phyloP scores from a whole-genome alignment of 768 basidiomycete genomes.

The Terana coerulea region DNA sequence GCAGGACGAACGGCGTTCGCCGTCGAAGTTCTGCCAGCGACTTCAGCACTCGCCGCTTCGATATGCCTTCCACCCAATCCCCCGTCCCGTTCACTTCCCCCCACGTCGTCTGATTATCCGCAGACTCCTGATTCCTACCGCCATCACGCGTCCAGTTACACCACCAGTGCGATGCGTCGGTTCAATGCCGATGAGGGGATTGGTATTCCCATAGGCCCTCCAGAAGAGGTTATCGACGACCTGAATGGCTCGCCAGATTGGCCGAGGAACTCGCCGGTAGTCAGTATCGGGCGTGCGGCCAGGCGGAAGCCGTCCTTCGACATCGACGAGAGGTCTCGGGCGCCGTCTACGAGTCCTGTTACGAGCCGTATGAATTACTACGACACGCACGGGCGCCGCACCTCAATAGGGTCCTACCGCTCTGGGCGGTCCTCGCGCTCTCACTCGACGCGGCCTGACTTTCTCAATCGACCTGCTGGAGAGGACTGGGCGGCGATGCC shows the following conservation, averaged over 20 bases:
- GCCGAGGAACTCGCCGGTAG: constrained; percentile 5
- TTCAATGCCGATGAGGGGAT: not conserved
- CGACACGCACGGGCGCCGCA: constrained; percentile 14
- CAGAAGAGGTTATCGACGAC: not conserved
- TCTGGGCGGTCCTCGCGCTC: constrained; percentile 20
- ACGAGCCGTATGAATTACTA: not conserved
- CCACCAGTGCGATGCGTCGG: constrained; percentile 1
- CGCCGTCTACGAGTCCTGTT: constrained; percentile 24
- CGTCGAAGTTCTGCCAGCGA: constrained; percentile 6
- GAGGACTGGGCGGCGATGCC: constrained; percentile 14
- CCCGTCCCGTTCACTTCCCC: not conserved
- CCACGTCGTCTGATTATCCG: constrained; percentile 3
- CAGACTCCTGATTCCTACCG: constrained; percentile 12
- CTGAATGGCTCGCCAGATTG: constrained; percentile 5
- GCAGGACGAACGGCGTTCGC: not conserved
- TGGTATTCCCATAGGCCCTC: constrained; percentile 8
- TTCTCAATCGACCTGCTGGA: not conserved
- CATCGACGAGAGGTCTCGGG: constrained; percentile 20
- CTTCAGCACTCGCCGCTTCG: not conserved
- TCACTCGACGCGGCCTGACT: constrained; percentile 15
- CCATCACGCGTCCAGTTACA: constrained; percentile 1
- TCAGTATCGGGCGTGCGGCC: not conserved
- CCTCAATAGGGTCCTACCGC: constrained; percentile 20
- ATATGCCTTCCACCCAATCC: not conserved
- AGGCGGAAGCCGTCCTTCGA: constrained; percentile 2